Percentiles rank a stretch among this genome's conserved stretches.
Conservation (phyloP, 2,329 filamentous ascomycete species). For the Coniella lustricola region DNA sequence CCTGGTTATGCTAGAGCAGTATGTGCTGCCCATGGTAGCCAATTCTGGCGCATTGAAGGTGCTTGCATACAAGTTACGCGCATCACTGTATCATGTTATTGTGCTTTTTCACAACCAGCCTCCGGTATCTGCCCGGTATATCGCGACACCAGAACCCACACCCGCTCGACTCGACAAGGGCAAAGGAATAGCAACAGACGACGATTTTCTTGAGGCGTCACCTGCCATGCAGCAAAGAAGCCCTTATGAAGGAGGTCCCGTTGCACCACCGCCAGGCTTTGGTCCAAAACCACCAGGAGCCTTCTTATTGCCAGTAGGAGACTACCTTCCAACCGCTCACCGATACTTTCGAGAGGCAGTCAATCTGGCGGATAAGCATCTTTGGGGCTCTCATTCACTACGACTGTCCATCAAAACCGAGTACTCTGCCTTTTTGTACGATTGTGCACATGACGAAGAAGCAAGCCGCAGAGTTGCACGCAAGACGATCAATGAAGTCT, state of each 20-base stretch:
- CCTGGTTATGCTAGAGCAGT: slow-evolving; percentile 76
- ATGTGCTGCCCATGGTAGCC: slow-evolving; percentile 77
- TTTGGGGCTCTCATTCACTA: slow-evolving; percentile 85
- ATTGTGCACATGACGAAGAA: slow-evolving; percentile 78
- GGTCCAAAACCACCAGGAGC: slow-evolving; percentile 48
- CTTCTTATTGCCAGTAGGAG: slow-evolving; percentile 69
- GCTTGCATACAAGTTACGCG: slow-evolving; percentile 81
- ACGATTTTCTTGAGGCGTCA: slow-evolving; percentile 15
- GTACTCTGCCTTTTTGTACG: slow-evolving; percentile 87
- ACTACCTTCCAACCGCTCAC: slow-evolving; percentile 79
- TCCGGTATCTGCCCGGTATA: slow-evolving; percentile 56
- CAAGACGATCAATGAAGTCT: slow-evolving; percentile 81
- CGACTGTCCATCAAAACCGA: slow-evolving; percentile 87
- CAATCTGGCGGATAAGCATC: slow-evolving; percentile 62
- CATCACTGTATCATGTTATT: slow-evolving; percentile 94
- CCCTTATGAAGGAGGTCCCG: slow-evolving; percentile 47
- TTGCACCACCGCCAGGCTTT: slow-evolving; percentile 51
- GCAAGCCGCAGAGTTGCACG: slow-evolving; percentile 71
- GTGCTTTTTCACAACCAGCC: slow-evolving; percentile 93
- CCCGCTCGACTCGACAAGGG: slow-evolving; percentile 38
- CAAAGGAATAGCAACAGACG: slow-evolving; percentile 39
- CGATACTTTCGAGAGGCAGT: slow-evolving; percentile 75
- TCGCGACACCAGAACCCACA: slow-evolving; percentile 40
- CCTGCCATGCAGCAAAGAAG: background rate
- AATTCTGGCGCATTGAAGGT: slow-evolving; percentile 80